Evolutionary conservation across 164 flowering plant genomes (phyloP).

Genomic region (Magnolia kwangsiensis): DNA sequence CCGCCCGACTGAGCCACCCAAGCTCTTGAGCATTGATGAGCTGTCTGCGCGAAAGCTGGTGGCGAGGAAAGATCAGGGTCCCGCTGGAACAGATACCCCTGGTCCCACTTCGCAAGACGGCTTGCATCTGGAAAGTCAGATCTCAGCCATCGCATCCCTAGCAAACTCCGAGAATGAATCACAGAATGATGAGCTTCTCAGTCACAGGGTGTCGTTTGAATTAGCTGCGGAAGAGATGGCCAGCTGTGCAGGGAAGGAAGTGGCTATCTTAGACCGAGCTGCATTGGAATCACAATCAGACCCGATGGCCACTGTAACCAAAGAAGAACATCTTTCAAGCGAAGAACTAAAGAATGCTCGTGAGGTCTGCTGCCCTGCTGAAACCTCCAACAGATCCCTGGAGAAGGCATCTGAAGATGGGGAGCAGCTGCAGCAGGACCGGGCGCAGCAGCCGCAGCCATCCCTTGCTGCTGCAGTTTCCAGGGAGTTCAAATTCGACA

Average conservation of each 20-base stretch:
- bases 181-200: slow-evolving; percentile 28
- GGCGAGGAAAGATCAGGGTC: slow-evolving; percentile 39
- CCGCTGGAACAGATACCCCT: slow-evolving; percentile 45
- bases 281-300: slow-evolving; percentile 24
- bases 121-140: slow-evolving; percentile 40
- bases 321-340: slow-evolving; percentile 18
- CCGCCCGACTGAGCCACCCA: slow-evolving; percentile 56
- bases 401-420: slow-evolving; percentile 22
- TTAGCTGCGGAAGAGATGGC: slow-evolving; percentile 55
- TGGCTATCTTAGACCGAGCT: slow-evolving; percentile 17
- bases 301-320: slow-evolving; percentile 6
- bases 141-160: slow-evolving; percentile 50
- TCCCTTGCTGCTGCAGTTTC: slow-evolving; percentile 39
- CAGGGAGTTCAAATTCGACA: slow-evolving; percentile 86
- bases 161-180: slow-evolving; percentile 47
- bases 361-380: slow-evolving; percentile 14
- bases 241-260: slow-evolving; percentile 48
- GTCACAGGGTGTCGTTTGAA: slow-evolving; percentile 80
- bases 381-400: slow-evolving; percentile 9
- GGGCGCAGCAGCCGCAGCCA: slow-evolving; percentile 35
- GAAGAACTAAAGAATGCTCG: slow-evolving; percentile 16
- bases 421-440: slow-evolving; percentile 21
- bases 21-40: slow-evolving; percentile 52
- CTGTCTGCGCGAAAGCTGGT: slow-evolving; percentile 59
- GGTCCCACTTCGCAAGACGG: slow-evolving; percentile 35